Percentiles rank a stretch among this genome's conserved stretches.
phyloP scores from a whole-genome alignment of 495 filamentous ascomycete species.

The Glarea lozoyensis region DNA sequence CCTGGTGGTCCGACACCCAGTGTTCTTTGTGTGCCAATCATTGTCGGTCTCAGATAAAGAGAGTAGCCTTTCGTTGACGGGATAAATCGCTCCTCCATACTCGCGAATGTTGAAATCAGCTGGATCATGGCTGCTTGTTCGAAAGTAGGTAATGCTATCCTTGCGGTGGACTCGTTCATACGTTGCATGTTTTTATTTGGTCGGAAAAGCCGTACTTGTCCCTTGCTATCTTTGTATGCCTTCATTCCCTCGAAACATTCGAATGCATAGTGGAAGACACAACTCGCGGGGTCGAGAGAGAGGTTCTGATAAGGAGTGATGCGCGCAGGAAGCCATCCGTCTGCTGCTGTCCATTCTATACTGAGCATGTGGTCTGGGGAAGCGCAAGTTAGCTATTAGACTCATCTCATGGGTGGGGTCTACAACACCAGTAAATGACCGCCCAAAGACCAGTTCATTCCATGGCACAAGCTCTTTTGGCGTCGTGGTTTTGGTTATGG shows the following conservation, averaged over 20 bases:
- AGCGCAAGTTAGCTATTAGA: neutral
- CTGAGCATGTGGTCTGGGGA: slow-evolving; percentile 85
- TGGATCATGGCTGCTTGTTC: slow-evolving; percentile 61
- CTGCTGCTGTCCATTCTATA: slow-evolving; percentile 79
- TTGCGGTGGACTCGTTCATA: slow-evolving; percentile 77
- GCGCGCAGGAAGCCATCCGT: slow-evolving; percentile 70
- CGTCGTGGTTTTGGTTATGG: slow-evolving; percentile 60
- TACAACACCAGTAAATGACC: slow-evolving; percentile 59
- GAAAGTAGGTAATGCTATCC: slow-evolving; percentile 87
- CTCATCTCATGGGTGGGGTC: slow-evolving; percentile 1
- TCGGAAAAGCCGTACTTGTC: slow-evolving; percentile 78
- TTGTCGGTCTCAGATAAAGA: slow-evolving; percentile 87
- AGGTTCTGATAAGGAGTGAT: slow-evolving; percentile 96
- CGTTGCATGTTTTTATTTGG: slow-evolving; percentile 94
- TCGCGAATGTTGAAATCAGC: slow-evolving; percentile 68
- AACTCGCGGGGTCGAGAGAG: slow-evolving; percentile 88
- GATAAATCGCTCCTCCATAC: slow-evolving; percentile 81
- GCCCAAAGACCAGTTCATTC: slow-evolving; percentile 78
- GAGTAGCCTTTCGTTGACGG: slow-evolving; percentile 79
- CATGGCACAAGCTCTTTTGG: slow-evolving; percentile 66
- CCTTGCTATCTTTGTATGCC: slow-evolving; percentile 76
- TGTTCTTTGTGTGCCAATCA: slow-evolving; percentile 93
- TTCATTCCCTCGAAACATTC: slow-evolving; percentile 99
- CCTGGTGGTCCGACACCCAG: slow-evolving; percentile 87
- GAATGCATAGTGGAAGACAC: slow-evolving; percentile 98